Evolutionary conservation across 257 asterid species (phyloP).

Genomic region (Eustoma russellianum): DNA sequence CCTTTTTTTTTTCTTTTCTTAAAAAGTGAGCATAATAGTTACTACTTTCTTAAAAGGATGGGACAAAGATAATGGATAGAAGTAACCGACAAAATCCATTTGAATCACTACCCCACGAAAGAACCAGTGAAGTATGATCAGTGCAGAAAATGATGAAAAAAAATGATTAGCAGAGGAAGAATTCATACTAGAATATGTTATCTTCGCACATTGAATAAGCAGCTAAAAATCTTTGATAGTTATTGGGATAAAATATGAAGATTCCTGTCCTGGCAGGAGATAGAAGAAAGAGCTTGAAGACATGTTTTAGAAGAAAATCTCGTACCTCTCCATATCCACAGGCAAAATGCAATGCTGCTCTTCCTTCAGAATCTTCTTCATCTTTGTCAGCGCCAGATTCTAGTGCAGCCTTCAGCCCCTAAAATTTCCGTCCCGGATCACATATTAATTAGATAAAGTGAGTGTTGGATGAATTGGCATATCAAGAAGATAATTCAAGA

Average conservation of each 20-base stretch:
- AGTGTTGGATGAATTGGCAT: neutral
- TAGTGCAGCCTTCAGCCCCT: slow-evolving; percentile 82
- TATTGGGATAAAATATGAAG: neutral
- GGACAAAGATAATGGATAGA: too few species aligned
- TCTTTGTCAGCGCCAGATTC: slow-evolving; percentile 90
- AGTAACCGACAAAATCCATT: too few species aligned
- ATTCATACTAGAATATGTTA: too few species aligned
- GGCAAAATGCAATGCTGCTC: slow-evolving; percentile 98
- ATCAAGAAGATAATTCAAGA: neutral
- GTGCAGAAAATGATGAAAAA: too few species aligned
- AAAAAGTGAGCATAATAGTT: too few species aligned
- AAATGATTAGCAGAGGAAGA: too few species aligned
- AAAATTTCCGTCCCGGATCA: slow-evolving; percentile 8
- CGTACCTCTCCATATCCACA: slow-evolving; percentile 99
- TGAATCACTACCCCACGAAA: too few species aligned
- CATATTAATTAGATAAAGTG: neutral
- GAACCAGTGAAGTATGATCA: too few species aligned
- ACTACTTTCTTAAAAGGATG: too few species aligned
- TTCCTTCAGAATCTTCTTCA: slow-evolving; percentile 97
- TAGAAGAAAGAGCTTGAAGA: neutral
- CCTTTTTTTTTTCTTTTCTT: too few species aligned
- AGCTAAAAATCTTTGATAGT: neutral
- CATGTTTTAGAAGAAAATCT: neutral
- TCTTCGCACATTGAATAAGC: too few species aligned
- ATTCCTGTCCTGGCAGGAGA: too few species aligned